phyloP scores from a whole-genome alignment of 2,329 filamentous ascomycete genomes.

The Madurella mycetomatis region DNA sequence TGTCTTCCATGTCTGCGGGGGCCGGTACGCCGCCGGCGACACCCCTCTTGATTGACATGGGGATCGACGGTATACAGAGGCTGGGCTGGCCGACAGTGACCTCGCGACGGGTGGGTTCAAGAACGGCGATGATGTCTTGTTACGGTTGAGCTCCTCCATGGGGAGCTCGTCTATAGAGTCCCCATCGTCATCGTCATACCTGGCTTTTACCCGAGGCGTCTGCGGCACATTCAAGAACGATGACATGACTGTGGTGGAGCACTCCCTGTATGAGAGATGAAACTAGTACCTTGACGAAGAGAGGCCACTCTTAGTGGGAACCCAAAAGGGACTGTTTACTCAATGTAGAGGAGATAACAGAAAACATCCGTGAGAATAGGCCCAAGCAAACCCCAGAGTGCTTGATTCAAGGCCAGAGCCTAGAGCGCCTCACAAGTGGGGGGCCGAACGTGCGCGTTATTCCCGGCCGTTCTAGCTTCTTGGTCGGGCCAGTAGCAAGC shows the following conservation, averaged over 20 bases:
- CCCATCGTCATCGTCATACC: constrained; percentile 24
- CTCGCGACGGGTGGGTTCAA: constrained; percentile 33
- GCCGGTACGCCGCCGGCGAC: constrained; percentile 20
- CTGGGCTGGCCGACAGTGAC: constrained; percentile 39
- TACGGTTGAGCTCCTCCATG: constrained; percentile 22
- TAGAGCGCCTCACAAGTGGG: constrained; percentile 14
- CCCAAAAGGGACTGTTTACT: background rate
- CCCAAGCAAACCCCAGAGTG: background rate
- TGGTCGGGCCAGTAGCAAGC: background rate
- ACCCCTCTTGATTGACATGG: constrained; percentile 18
- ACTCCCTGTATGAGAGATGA: background rate
- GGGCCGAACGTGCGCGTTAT: constrained; percentile 14
- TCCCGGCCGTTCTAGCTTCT: constrained; percentile 2
- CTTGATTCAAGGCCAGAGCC: background rate
- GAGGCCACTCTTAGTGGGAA: background rate
- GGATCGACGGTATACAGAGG: constrained; percentile 33
- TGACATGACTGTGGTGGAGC: constrained; percentile 15
- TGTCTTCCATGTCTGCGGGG: constrained; percentile 16
- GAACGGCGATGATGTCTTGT: constrained; percentile 26
- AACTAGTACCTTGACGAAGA: background rate
- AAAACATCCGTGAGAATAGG: background rate
- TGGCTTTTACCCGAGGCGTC: constrained; percentile 22
- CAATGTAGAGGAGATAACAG: background rate
- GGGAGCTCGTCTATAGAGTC: constrained; percentile 28
- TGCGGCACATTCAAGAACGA: constrained; percentile 25